These are phyloP conservation scores for Russula brevipes DNA, from an alignment of 768 basidiomycete species.

Conservation along the genomic window DNA sequence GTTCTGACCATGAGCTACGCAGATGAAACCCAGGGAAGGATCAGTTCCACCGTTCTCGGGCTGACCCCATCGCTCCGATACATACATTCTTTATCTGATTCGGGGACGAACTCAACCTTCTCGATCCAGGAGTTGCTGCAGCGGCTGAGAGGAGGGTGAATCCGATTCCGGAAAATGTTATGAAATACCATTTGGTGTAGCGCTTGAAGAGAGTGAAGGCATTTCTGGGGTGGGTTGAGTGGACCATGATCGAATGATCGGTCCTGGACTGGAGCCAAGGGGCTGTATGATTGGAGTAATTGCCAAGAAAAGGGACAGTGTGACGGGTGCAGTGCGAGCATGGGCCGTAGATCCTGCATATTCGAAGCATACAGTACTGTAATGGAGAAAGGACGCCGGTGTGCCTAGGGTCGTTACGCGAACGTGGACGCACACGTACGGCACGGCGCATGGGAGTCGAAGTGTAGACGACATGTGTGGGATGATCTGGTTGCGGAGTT, in stretches of 20 bases:
- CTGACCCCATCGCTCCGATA: constrained; percentile 62
- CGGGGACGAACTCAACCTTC: constrained; percentile 43
- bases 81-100: constrained; percentile 50
- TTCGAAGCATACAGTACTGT: not conserved
- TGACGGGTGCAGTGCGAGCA: not conserved
- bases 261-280: constrained; percentile 17
- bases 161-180: constrained; percentile 42
- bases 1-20: constrained; percentile 67
- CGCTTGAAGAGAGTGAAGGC: constrained; percentile 44
- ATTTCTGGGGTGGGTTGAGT: constrained; percentile 34
- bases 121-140: constrained; percentile 62
- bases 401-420: too few species aligned
- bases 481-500: too few species aligned
- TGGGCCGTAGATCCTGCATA: not conserved
- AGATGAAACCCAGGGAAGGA: constrained; percentile 56
- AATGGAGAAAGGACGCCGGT: too few species aligned
- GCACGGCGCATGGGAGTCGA: too few species aligned
- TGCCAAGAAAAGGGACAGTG: not conserved
- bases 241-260: constrained; percentile 32
- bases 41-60: constrained; percentile 58
- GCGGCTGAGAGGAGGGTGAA: constrained; percentile 45
- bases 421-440: too few species aligned
- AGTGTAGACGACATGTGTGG: too few species aligned
- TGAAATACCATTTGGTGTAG: constrained; percentile 45
- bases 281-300: not conserved